Evolutionary conservation across 306 rosid species (phyloP), one percentile per base, ranked within the genome.

Genomic region (Gastrolobium bilobum): DNA sequence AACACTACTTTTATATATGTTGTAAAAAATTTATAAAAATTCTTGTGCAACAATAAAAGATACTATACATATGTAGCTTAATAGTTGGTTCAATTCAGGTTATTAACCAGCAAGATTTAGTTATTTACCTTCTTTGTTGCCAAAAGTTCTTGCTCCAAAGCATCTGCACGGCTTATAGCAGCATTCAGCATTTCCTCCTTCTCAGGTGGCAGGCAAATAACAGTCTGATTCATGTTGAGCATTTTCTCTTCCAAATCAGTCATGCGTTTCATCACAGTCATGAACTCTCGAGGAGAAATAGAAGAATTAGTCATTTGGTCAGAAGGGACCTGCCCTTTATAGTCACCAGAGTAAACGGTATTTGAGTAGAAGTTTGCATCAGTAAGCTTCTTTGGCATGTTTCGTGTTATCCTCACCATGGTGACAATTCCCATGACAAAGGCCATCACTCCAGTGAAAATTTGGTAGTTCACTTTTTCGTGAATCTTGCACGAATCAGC

Each of bases 241-340:
- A 87, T 82, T 68, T 85, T 89, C 81, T 91, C 97, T 86, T 94
- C 98, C 86, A 94, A 73, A 57, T 91, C 97, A 43, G 94, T 93
- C 92, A 94, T 92, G 77, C 97, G 96, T 73, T 92, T 92, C 86
- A 90, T 79, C 53, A 89, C 91, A 31, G 90, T 73, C 94, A 87
- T 86, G 85, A 83, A 85, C 56, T 89, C 94, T 34, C 79, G 68
- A 20, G 78, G 65, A 11, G 90, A 75, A 71, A 91, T 83, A 79
- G 82, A 50, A 46, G 87, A 79, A 7, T 29, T 54, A 13, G 90
- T 82, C 76, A 85, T 73, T 43, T 82, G 72, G 11, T 85, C 79
- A 31, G 76, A 70, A 50, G 78, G 10, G 10, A 3, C 40, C 72
- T 85, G 79, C 4, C 47, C 68, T 0, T 80, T 83, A 10, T 62